Conservation (phyloP, 176 grass and related monocot genomes). For the Bromus sterilis region DNA sequence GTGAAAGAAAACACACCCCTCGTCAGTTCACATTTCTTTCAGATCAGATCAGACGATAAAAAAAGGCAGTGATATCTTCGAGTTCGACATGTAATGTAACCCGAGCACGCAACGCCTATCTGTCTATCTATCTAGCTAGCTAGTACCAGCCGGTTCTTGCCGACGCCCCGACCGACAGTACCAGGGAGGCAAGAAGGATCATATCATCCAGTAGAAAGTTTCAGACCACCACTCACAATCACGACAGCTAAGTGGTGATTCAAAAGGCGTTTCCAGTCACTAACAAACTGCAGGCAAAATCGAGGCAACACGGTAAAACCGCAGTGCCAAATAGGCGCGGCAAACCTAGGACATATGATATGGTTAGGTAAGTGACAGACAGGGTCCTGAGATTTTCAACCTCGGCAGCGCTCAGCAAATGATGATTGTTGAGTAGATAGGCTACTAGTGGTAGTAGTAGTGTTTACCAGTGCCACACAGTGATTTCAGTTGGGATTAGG, state of each 20-base stretch:
- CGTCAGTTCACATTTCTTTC: constrained; percentile 16
- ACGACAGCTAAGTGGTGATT: background rate
- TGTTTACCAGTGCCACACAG: background rate
- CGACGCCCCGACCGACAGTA: constrained; percentile 12
- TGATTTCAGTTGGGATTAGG: constrained; percentile 29
- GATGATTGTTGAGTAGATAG: no score
- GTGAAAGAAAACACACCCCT: constrained; percentile 13
- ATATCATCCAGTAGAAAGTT: background rate
- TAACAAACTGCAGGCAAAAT: background rate
- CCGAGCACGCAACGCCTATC: constrained; percentile 24
- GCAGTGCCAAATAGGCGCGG: background rate
- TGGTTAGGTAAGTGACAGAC: background rate
- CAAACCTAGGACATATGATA: background rate
- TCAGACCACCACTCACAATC: constrained; percentile 1
- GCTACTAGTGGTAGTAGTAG: no score
- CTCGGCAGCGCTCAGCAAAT: background rate
- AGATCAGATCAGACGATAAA: background rate
- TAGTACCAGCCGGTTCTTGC: background rate
- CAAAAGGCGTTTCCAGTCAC: background rate
- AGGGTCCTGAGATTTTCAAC: background rate
- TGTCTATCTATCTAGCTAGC: background rate
- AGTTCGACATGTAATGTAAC: background rate
- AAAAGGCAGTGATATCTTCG: background rate
- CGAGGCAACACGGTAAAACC: background rate
- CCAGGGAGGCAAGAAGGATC: background rate